A percentile compares a stretch with the other conserved stretches of the same genome.
These are phyloP conservation scores for Jatropha multifida DNA, from an alignment of 441 rosid species.

Conservation along the genomic window DNA sequence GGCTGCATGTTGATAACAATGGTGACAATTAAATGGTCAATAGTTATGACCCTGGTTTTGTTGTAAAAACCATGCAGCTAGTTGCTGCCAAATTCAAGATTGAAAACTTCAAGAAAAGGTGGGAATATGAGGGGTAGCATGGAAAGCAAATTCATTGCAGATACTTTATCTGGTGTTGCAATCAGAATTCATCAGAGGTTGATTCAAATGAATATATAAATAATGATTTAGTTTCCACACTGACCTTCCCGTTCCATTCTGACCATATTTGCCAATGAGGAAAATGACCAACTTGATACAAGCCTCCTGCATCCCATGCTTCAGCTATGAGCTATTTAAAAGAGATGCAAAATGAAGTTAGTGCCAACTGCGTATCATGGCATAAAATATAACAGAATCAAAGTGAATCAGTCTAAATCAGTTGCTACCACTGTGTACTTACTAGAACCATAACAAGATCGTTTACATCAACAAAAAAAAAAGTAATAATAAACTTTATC, in stretches of 20 bases:
- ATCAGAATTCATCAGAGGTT: background rate
- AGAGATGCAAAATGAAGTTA: background rate
- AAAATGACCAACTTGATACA: constrained; percentile 94
- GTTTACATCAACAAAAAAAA: too few species aligned
- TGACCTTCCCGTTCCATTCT: constrained; percentile 99
- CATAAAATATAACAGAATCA: too few species aligned
- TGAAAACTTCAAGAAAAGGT: background rate
- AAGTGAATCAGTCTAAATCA: too few species aligned
- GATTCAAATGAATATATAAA: background rate
- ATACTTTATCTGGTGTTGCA: background rate
- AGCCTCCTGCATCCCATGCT: constrained; percentile 99
- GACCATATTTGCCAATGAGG: constrained; percentile 99
- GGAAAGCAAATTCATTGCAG: background rate
- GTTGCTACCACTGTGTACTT: too few species aligned
- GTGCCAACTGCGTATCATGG: background rate
- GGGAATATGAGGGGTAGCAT: background rate
- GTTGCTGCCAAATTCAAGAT: background rate
- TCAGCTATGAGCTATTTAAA: constrained; percentile 84
- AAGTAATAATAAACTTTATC: too few species aligned
- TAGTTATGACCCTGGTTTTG: background rate
- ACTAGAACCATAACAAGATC: too few species aligned
- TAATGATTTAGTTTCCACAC: constrained; percentile 21
- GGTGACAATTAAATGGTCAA: background rate
- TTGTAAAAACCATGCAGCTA: background rate
- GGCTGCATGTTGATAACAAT: background rate